Percentiles rank a stretch among this genome's conserved stretches.
phyloP scores from a whole-genome alignment of 805 yeast genomes.

The Candida vartiovaarae region DNA sequence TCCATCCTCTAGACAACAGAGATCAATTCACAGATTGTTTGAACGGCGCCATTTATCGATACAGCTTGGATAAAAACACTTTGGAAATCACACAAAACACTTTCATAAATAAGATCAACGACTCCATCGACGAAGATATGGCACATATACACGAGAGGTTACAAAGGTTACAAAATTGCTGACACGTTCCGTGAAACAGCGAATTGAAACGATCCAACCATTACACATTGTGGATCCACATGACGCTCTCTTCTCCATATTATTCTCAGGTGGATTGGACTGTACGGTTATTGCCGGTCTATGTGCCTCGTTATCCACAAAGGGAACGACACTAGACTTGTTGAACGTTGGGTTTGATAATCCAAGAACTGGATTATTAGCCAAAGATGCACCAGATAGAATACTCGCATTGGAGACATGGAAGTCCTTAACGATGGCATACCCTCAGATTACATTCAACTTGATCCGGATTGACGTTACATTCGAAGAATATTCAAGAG shows the following conservation, averaged over 20 bases:
- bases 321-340: slow-evolving; percentile 50
- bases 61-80: slow-evolving; percentile 22
- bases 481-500: slow-evolving; percentile 53
- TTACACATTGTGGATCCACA: slow-evolving; percentile 27
- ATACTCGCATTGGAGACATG: slow-evolving; percentile 61
- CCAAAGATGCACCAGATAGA: slow-evolving; percentile 81
- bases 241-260: slow-evolving; percentile 41
- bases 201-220: slow-evolving; percentile 60
- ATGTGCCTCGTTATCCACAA: slow-evolving; percentile 27
- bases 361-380: slow-evolving; percentile 58
- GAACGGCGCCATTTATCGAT: slow-evolving; percentile 43
- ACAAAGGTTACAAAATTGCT: slow-evolving; percentile 25
- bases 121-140: slow-evolving; percentile 16
- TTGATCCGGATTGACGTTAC: slow-evolving; percentile 69
- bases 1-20: slow-evolving; percentile 28
- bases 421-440: slow-evolving; percentile 38
- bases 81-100: slow-evolving; percentile 16
- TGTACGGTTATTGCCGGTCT: slow-evolving; percentile 75
- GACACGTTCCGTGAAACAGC: slow-evolving; percentile 33
- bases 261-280: slow-evolving; percentile 94
- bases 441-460: slow-evolving; percentile 33
- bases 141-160: slow-evolving; percentile 7
- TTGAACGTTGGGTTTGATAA: slow-evolving; percentile 90
- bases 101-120: slow-evolving; percentile 16
- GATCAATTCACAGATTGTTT: slow-evolving; percentile 45